Conservation (phyloP, 345 rosid species). For the rapeseed (Brassica napus) region DNA sequence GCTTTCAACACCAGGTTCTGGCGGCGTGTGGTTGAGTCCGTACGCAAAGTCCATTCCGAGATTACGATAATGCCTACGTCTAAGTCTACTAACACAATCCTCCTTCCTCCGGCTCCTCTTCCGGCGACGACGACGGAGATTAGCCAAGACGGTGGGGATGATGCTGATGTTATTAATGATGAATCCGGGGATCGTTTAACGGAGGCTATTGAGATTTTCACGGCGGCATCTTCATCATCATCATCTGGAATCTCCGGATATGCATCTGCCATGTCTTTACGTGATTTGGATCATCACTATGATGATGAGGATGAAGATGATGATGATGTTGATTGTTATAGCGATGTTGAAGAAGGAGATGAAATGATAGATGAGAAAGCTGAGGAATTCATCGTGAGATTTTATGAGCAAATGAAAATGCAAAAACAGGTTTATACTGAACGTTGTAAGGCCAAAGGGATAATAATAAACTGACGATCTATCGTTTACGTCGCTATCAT, state of each 20-base stretch:
- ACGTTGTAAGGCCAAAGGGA: conserved; percentile 33
- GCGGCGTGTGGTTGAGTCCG: conserved; percentile 52
- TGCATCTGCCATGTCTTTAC: conserved; percentile 51
- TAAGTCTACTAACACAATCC: conserved; percentile 35
- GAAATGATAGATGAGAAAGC: conserved; percentile 77
- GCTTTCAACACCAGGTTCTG: conserved; percentile 39
- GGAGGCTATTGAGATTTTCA: conserved; percentile 31
- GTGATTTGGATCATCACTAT: conserved; percentile 21
- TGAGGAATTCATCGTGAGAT: conserved; percentile 60
- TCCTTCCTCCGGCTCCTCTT: conserved; percentile 40
- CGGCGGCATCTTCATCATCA: conserved; percentile 33
- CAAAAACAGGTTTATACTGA: conserved; percentile 40
- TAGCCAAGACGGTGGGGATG: not conserved
- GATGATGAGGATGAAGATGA: conserved; percentile 10
- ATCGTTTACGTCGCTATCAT: conserved; percentile 3
- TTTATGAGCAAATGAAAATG: conserved; percentile 60
- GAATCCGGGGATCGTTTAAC: conserved; percentile 16
- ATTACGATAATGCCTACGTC: conserved; percentile 32
- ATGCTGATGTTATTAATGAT: not conserved
- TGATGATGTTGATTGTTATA: conserved; percentile 17
- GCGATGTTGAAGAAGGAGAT: conserved; percentile 46
- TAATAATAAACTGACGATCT: not conserved
- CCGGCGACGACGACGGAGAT: not conserved
- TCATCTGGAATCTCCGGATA: conserved; percentile 42
- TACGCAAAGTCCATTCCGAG: conserved; percentile 38